A percentile compares a stretch with the other conserved stretches of the same genome.
Evolutionary conservation across 371 early-diverging fungal species (phyloP).

Genomic region (Lichtheimia corymbifera): DNA sequence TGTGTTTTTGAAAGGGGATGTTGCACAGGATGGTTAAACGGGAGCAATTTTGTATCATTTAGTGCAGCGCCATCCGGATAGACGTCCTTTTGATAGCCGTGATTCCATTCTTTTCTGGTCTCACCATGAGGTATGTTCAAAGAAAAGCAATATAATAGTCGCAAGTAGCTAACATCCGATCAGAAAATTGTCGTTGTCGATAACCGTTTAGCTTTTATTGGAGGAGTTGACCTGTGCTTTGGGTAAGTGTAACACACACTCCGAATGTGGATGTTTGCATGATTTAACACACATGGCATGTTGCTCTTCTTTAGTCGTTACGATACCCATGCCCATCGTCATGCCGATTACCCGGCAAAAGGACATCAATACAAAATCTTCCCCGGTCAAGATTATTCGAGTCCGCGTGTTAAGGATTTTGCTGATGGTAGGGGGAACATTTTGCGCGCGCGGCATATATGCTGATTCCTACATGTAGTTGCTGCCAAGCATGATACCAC

Average conservation of each 20-base stretch:
- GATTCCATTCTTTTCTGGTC: conserved; percentile 79
- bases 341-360: conserved; percentile 72
- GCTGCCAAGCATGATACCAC: conserved; percentile 57
- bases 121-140: conserved; percentile 53
- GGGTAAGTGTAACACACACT: conserved; percentile 39
- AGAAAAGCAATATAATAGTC: too few species aligned
- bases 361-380: conserved; percentile 53
- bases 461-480: neutral
- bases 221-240: conserved; percentile 92
- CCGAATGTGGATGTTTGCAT: too few species aligned
- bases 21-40: neutral
- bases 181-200: conserved; percentile 90
- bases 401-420: conserved; percentile 92
- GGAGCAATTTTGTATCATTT: neutral
- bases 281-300: too few species aligned
- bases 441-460: neutral
- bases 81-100: conserved; percentile 61
- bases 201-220: conserved; percentile 82
- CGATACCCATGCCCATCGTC: conserved; percentile 79
- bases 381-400: conserved; percentile 91
- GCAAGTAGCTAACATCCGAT: neutral
- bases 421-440: conserved; percentile 51
- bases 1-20: neutral
- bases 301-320: conserved; percentile 59
- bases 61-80: conserved; percentile 88